Percentiles rank a stretch among this genome's conserved stretches.
phyloP scores from a whole-genome alignment of 2,329 filamentous ascomycete species.

The Apiospora hydei region DNA sequence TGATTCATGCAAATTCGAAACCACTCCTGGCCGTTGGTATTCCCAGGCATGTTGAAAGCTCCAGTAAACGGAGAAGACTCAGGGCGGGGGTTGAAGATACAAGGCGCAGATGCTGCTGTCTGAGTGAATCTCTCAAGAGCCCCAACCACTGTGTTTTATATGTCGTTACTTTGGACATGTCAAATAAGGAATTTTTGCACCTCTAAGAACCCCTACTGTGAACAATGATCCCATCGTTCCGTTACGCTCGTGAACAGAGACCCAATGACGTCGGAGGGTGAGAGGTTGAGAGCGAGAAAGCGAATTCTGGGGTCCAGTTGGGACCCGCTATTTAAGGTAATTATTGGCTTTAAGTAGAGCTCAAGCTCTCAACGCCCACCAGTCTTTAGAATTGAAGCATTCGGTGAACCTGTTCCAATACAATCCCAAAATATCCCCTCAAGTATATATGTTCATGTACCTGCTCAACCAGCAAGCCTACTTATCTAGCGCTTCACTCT shows the following conservation, averaged over 20 bases:
- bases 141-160: not conserved
- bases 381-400: not conserved
- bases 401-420: not conserved
- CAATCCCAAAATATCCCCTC: not conserved
- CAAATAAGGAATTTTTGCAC: not conserved
- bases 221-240: too few relatives aligned
- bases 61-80: not conserved
- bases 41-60: not conserved
- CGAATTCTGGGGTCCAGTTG: constrained; percentile 1
- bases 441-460: not conserved
- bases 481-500: too few relatives aligned
- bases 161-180: not conserved
- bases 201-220: not conserved
- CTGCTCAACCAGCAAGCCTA: not conserved
- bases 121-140: not conserved
- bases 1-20: not conserved
- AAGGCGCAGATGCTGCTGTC: not conserved
- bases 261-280: not conserved
- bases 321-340: not conserved
- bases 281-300: not conserved
- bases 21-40: not conserved
- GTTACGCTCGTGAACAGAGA: not conserved
- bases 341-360: not conserved
- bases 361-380: not conserved
- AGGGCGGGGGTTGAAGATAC: not conserved